Evolutionary conservation across 2,329 filamentous ascomycete species (phyloP).

Genomic region (Dactylellina haptotyla): DNA sequence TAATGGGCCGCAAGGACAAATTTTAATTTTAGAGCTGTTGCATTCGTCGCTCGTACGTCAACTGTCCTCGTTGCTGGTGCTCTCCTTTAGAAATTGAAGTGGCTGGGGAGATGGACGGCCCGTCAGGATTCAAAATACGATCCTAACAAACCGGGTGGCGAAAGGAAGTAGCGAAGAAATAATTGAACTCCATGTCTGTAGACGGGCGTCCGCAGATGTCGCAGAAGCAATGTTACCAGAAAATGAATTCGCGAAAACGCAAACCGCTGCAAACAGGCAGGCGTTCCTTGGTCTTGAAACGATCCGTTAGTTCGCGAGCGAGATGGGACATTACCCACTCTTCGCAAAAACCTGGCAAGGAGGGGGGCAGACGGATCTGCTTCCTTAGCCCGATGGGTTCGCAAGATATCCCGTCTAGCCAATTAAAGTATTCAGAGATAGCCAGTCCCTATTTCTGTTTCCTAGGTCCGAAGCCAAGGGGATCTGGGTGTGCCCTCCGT

Average conservation of each 20-base stretch:
- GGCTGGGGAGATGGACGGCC: constrained; percentile 25
- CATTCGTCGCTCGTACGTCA: constrained; percentile 1
- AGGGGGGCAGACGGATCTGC: constrained; percentile 47
- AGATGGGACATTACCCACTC: constrained; percentile 18
- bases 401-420: constrained; percentile 48
- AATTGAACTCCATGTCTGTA: neutral
- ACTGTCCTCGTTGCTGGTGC: neutral
- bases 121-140: neutral
- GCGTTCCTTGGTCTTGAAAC: constrained; percentile 17
- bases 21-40: constrained; percentile 2
- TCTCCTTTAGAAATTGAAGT: constrained; percentile 12
- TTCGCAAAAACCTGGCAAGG: constrained; percentile 11
- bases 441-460: constrained; percentile 49
- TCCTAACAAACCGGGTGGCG: neutral
- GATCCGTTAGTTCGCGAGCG: constrained; percentile 13
- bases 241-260: constrained; percentile 1
- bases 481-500: constrained; percentile 22
- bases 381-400: constrained; percentile 45
- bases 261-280: constrained; percentile 17
- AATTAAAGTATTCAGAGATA: constrained; percentile 44
- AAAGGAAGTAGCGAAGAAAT: neutral
- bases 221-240: neutral
- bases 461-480: constrained; percentile 21
- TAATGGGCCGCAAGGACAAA: constrained; percentile 26
- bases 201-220: constrained; percentile 10